Evolutionary conservation across 2,329 filamentous ascomycete genomes (phyloP).

Genomic region (Penicillium italicum): DNA sequence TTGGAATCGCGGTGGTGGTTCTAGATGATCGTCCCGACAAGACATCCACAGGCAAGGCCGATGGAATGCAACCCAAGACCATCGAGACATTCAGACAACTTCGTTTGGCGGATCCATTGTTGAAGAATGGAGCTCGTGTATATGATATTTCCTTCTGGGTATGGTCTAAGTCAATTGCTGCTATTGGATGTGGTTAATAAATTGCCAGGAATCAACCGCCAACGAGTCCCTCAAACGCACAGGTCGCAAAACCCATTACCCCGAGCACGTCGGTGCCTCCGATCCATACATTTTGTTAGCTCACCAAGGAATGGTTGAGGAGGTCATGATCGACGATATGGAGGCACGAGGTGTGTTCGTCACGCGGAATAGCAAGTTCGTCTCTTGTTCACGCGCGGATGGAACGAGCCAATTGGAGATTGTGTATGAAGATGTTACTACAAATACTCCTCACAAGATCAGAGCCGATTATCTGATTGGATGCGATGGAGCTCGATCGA

Average conservation of each 20-base stretch:
- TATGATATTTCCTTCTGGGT: conserved; percentile 75
- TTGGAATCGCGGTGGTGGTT: conserved; percentile 62
- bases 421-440: conserved; percentile 38
- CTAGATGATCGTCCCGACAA: conserved; percentile 67
- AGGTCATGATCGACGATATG: conserved; percentile 66
- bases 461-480: conserved; percentile 64
- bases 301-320: conserved; percentile 74
- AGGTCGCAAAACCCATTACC: conserved; percentile 66
- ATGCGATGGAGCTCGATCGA: conserved; percentile 70
- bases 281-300: conserved; percentile 55
- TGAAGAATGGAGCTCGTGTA: conserved; percentile 65
- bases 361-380: conserved; percentile 60
- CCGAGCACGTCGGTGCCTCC: conserved; percentile 48
- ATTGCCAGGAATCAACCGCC: conserved; percentile 36
- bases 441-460: conserved; percentile 43
- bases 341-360: conserved; percentile 61
- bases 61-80: conserved; percentile 72
- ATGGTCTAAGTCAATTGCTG: not conserved
- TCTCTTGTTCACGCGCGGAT: conserved; percentile 45
- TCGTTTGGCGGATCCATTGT: conserved; percentile 64
- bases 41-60: conserved; percentile 65
- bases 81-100: conserved; percentile 74
- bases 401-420: conserved; percentile 42
- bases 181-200: not conserved
- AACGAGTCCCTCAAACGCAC: conserved; percentile 56